Evolutionary conservation across 1,284 basidiomycete species (phyloP).

Genomic region (Chiua sp.): DNA sequence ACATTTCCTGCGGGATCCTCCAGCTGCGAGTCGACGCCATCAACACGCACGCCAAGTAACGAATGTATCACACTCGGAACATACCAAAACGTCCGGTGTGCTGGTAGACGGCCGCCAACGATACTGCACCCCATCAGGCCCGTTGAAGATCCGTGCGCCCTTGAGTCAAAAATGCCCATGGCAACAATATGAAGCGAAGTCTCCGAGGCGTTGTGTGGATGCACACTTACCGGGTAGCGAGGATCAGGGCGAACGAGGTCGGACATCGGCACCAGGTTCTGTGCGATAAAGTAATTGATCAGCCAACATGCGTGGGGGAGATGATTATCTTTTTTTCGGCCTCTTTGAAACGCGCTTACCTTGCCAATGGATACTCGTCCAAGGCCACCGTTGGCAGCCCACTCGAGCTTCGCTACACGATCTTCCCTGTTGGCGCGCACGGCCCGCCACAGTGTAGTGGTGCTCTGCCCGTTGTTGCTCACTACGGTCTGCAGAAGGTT

Average conservation of each 20-base stretch:
- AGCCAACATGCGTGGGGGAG: conserved; percentile 14
- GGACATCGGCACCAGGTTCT: conserved; percentile 80
- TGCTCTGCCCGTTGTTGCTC: conserved; percentile 63
- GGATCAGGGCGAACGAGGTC: conserved; percentile 75
- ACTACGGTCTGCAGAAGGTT: conserved; percentile 59
- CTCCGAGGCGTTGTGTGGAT: conserved; percentile 6
- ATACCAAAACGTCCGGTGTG: conserved; percentile 65
- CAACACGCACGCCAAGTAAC: conserved; percentile 23
- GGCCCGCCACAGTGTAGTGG: conserved; percentile 76
- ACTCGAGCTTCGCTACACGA: conserved; percentile 84
- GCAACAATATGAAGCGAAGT: conserved; percentile 21
- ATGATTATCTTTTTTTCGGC: background rate
- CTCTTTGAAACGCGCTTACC: conserved; percentile 44
- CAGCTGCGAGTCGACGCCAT: conserved; percentile 50
- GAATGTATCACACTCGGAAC: conserved; percentile 33
- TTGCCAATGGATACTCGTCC: conserved; percentile 84
- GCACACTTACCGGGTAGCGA: conserved; percentile 56
- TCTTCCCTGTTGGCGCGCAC: conserved; percentile 83
- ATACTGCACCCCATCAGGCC: conserved; percentile 80
- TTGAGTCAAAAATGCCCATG: conserved; percentile 28
- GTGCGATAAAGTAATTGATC: conserved; percentile 27
- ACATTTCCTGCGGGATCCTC: conserved; percentile 69
- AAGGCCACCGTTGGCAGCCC: conserved; percentile 77
- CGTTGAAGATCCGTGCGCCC: conserved; percentile 74
- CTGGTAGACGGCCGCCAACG: conserved; percentile 71